These are phyloP conservation scores for Stereocaulon alpinum DNA, from an alignment of 495 filamentous ascomycete species.

Conservation along the genomic window DNA sequence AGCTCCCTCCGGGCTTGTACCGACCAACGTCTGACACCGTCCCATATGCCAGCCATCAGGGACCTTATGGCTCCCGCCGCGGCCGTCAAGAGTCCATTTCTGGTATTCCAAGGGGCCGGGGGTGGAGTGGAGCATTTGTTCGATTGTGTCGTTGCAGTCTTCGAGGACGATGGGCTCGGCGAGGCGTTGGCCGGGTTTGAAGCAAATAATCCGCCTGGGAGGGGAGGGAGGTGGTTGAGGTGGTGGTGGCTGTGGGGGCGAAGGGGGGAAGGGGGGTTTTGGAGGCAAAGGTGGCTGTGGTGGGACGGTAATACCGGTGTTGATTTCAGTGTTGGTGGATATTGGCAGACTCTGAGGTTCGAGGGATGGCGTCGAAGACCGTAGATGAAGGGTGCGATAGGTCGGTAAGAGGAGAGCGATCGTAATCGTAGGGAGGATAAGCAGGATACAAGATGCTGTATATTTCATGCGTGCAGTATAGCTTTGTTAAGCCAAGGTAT, in stretches of 20 bases:
- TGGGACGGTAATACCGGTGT: not conserved
- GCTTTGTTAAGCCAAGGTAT: not conserved
- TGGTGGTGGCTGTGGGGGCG: not conserved
- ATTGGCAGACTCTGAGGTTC: not conserved
- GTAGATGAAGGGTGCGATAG: too few species aligned
- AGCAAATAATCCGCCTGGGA: not conserved
- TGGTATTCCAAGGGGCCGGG: not conserved
- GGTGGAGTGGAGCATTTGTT: not conserved
- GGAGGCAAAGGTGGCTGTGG: not conserved
- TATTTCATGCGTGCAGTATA: not conserved
- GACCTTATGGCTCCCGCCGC: not conserved
- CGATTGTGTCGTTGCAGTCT: not conserved
- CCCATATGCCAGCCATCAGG: not conserved
- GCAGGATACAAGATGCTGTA: not conserved
- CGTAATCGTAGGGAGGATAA: not conserved
- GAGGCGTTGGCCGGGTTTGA: not conserved
- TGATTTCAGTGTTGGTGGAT: too few species aligned
- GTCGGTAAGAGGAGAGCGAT: not conserved
- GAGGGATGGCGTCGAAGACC: not conserved
- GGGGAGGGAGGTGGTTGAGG: not conserved
- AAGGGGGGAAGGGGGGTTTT: not conserved
- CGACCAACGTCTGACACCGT: not conserved
- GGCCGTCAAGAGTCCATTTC: not conserved
- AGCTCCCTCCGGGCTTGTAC: accelerated
- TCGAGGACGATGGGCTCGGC: not conserved